phyloP scores from a whole-genome alignment of 768 basidiomycete species.

The Trametes villosa region DNA sequence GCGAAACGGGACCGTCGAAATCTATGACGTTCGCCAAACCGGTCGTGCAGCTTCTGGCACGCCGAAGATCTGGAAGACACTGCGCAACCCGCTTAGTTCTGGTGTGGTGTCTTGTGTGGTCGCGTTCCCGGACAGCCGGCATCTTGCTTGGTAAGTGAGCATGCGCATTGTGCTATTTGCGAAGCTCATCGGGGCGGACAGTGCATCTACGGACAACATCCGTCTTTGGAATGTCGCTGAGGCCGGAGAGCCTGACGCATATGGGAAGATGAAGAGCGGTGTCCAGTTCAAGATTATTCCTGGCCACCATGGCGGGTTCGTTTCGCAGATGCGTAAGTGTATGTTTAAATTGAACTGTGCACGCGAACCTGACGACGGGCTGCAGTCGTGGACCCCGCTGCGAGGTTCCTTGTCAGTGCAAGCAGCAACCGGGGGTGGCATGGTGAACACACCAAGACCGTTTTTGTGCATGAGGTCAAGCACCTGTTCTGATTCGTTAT shows the following conservation, averaged over 20 bases:
- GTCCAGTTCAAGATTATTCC: constrained; percentile 94
- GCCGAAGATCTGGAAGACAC: constrained; percentile 79
- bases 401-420: constrained; percentile 85
- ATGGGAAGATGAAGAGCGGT: constrained; percentile 63
- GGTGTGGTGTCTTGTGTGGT: constrained; percentile 92
- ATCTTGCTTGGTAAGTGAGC: constrained; percentile 80
- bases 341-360: constrained; percentile 24
- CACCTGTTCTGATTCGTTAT: constrained; percentile 25
- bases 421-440: constrained; percentile 95
- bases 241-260: constrained; percentile 67
- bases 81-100: constrained; percentile 86
- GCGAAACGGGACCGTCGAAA: constrained; percentile 86
- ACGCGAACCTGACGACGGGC: background rate
- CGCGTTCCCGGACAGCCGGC: constrained; percentile 89
- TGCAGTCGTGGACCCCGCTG: constrained; percentile 84
- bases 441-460: constrained; percentile 87
- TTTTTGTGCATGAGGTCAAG: constrained; percentile 91
- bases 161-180: constrained; percentile 12
- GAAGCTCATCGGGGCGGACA: constrained; percentile 37
- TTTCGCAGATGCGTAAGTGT: constrained; percentile 88
- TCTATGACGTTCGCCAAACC: constrained; percentile 91
- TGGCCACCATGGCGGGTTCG: constrained; percentile 93
- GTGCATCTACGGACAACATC: constrained; percentile 92
- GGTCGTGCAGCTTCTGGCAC: constrained; percentile 64
- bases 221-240: constrained; percentile 92